Base-by-base conservation (phyloP, 495 filamentous ascomycete genomes). In the Geoglossum glabrum region DNA sequence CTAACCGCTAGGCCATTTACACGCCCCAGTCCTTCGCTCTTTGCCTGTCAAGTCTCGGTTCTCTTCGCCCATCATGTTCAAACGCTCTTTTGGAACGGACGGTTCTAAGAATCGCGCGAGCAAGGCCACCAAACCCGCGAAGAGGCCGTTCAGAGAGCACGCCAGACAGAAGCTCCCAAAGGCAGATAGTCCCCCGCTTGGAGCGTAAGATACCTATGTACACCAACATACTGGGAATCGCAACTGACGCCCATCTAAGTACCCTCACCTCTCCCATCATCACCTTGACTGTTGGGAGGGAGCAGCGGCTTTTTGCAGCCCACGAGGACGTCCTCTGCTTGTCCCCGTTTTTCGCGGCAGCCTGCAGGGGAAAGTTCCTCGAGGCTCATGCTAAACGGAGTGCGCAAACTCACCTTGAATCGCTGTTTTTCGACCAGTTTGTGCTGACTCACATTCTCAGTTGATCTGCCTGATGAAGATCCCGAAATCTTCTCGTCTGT, bases 251-350 rank as follows among this genome's bases (percentile, higher is more conserved):
- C 54, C n/a, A 30, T 45, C 54, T 47, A 65, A 82, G 79, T 67
- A 74, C 74, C 63, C 73, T 82, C 68, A 75, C 81, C 59, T 87
- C 84, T 61, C 82, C 86, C 61, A 90, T 94, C 70, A 72, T 94
- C 67, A 90, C 87, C 55, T 72, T 95, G 64, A 76, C 84, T 64
- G 82, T 95, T 62, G 87, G 89, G 34, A 72, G 69, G 52, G 87
- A 93, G 60, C 79, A 82, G 67, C 84, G 87, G 62, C 76, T 95
- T 68, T 85, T 85, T 69, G 81, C 80, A 54, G 81, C 81, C 58
- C 81, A 85, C 64, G 79, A 84, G 69, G 79, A 85, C 65, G 73
- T 83, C 57, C 71, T 84, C 21, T 74, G 71, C 60, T 70, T 73
- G 57, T 81, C 80, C 61, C 74, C 78, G 33, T 80, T 72, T 68